Evolutionary conservation across 2,329 filamentous ascomycete species (phyloP).

Genomic region (Colletotrichum spaethianum): DNA sequence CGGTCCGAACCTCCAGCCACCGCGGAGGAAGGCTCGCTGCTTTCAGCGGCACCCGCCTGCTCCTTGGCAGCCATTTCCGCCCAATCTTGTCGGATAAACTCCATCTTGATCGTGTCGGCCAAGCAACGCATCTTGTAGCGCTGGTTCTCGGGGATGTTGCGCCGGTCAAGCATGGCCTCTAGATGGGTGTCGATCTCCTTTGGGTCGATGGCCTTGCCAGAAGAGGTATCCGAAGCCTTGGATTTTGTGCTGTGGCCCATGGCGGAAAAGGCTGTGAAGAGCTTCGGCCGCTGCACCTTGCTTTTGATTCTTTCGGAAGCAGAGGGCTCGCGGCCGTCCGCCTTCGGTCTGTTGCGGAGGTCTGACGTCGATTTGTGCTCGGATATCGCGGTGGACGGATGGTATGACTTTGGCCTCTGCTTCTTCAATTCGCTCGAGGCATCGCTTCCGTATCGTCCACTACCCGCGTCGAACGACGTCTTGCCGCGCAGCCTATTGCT

Average conservation of each 20-base stretch:
- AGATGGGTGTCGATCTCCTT: conserved; percentile 70
- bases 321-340: conserved; percentile 37
- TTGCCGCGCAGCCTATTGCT: conserved; percentile 38
- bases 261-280: conserved; percentile 56
- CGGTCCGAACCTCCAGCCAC: conserved; percentile 54
- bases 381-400: conserved; percentile 48
- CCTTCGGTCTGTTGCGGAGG: conserved; percentile 17
- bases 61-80: conserved; percentile 72
- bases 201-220: conserved; percentile 68
- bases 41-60: conserved; percentile 61
- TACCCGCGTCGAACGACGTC: conserved; percentile 40
- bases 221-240: conserved; percentile 56
- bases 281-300: conserved; percentile 59
- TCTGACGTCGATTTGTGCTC: conserved; percentile 47
- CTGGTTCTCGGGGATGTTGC: conserved; percentile 95
- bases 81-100: conserved; percentile 94
- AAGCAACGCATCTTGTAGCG: conserved; percentile 94
- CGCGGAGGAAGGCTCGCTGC: conserved; percentile 49
- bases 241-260: conserved; percentile 57
- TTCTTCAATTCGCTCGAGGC: conserved; percentile 47
- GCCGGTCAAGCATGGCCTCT: conserved; percentile 80
- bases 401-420: conserved; percentile 66
- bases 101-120: conserved; percentile 91
- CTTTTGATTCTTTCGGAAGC: conserved; percentile 46
- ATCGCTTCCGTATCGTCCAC: conserved; percentile 35